Evolutionary conservation across 306 rosid genomes (phyloP), one percentile per base, ranked within the genome.

Genomic region (Corylus heterophylla): DNA sequence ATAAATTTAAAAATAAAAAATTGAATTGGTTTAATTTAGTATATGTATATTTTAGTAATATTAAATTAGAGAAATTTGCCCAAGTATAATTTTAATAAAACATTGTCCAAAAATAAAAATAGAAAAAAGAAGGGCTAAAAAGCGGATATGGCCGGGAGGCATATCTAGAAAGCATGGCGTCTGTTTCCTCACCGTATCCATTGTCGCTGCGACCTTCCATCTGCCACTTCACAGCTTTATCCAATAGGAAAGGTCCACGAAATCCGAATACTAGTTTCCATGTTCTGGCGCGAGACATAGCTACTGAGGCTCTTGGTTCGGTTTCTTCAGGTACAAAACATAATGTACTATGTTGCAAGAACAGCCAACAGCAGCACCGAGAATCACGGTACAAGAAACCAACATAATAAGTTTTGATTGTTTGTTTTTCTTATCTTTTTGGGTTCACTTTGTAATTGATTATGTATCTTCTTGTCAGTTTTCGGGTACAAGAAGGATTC

Each of bases 81-180:
- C 12, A 49, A 49, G 2, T 13, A 13, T 49, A 49, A 49, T 9
- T 2, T 9, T 10, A 12, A 49, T 10, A 49, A 9, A 50, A 73
- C 66, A 35, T 44, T 12, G 5, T 0, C 59, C 20, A 4, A 27
- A 63, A 37, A 25, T 55, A 2, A 71, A 72, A 63, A 37, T 78
- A 70, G 39, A 54, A 54, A 75, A 67, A 4, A 54, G 50, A 62
- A 29, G 18, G 1, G 35, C n/a, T 29, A 31, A 49, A 50, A 11
- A 13, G 62, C 20, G 50, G 39, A 59, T 25, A 59, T 3, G 22
- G 61, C 17, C 20, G 78, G 81, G 84, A 76, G 59, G 64, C 7
- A 71, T 11, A 86, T 80, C 89, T 16, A 79, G 54, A 81, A 83
- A 83, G 75, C 81, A 90, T 90, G 94, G 91, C 90, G 75, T 74